Evolutionary conservation across 257 asterid genomes (phyloP), one percentile per base, ranked within the genome.

Genomic region (Asclepias syriaca): DNA sequence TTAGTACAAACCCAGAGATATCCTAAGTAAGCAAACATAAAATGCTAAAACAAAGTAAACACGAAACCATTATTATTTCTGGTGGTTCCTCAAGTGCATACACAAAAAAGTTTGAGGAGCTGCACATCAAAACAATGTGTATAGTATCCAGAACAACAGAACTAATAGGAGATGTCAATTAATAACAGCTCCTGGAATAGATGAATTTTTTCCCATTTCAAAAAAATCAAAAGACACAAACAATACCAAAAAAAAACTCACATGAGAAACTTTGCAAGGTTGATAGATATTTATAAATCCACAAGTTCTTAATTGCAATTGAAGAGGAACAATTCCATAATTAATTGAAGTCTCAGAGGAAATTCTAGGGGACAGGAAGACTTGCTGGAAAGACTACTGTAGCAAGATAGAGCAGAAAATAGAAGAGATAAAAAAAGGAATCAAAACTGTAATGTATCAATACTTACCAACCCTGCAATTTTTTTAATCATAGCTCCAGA

Each of bases 391-490:
- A 32, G 7, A 4, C 45, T 8, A 10, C 5, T n/a, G 0, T 34
- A 10, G 57, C 13, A 55, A 55, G 8, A 60, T 46, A 48, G 16
- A 12, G 53, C 16, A 69, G 13, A 10, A 13, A 49, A 60, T 60
- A 32, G 12, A 65, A 48, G 50, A 51, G 59, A 22, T 15, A 5
- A 51, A 39, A 48, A 14, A 8, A 40, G 11, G 40, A 75, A 57
- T n/a, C 58, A 55, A 40, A 50, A 22, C 40, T 46, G 57, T 22
- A 68, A 39, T 54, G n/a, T 67, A 45, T 74, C 50, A 72, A 77
- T 72, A 82, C 99, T 82, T 82, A 95, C 99, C 87, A 95, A 78
- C 75, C 92, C 99, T 81, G 99, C 98, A 74, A 91, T 95, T 83
- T 95, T 95, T 82, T 92, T 95, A 76, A 95, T 84, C 83, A 82